phyloP scores from a whole-genome alignment of 2,329 filamentous ascomycete genomes.

The Monosporascus sp. region DNA sequence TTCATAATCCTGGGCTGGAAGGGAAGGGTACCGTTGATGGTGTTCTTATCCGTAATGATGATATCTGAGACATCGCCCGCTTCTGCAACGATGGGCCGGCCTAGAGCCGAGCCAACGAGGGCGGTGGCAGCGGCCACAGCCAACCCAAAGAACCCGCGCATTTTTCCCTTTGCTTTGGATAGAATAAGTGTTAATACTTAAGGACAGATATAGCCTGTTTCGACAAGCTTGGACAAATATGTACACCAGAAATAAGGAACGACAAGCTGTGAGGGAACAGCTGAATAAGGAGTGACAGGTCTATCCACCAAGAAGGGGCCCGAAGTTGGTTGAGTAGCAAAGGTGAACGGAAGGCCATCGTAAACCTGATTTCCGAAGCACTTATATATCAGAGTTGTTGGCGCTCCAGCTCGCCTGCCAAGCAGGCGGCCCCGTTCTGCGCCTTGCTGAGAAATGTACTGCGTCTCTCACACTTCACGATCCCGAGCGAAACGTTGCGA shows the following conservation, averaged over 20 bases:
- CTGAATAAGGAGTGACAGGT: not conserved
- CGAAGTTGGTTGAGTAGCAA: not conserved
- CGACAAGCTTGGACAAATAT: not conserved
- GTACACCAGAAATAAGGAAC: not conserved
- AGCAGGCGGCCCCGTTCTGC: not conserved
- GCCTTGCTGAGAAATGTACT: too few relatives aligned
- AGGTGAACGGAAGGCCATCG: not conserved
- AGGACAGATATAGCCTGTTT: not conserved
- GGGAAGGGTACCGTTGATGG: conserved; percentile 31
- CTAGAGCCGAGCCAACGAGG: conserved; percentile 23
- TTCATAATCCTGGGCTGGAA: not conserved
- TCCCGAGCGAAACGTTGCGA: not conserved
- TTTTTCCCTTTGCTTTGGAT: conserved; percentile 1
- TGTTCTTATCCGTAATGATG: conserved; percentile 32
- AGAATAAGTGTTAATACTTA: not conserved
- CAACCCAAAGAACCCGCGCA: conserved; percentile 22
- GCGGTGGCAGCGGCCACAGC: conserved; percentile 18
- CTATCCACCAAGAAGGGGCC: not conserved
- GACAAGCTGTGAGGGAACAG: not conserved
- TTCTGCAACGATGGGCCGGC: conserved; percentile 26
- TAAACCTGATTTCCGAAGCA: too few relatives aligned
- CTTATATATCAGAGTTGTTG: too few relatives aligned
- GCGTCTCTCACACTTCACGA: not conserved
- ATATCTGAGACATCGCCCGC: conserved; percentile 29
- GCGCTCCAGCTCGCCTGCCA: too few relatives aligned